phyloP scores from a whole-genome alignment of 192 early-diverging fungal species.

The Physocladia obscura region DNA sequence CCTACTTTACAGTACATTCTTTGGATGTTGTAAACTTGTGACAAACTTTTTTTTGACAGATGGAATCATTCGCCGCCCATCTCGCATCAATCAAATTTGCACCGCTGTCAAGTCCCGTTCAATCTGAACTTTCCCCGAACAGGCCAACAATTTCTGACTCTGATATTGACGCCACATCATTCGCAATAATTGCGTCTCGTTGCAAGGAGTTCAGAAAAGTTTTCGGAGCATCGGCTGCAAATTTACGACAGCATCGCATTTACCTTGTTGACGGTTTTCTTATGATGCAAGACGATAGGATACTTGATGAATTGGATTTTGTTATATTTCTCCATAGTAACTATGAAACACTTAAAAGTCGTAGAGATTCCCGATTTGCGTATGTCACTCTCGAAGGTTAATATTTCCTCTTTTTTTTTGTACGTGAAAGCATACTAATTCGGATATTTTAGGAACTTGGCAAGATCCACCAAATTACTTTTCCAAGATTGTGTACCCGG shows the following conservation, averaged over 20 bases:
- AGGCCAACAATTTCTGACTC: neutral
- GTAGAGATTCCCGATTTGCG: conserved; percentile 62
- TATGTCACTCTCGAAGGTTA: conserved; percentile 79
- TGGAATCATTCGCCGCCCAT: conserved; percentile 1
- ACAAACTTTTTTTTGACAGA: neutral
- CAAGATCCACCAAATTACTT: conserved; percentile 9
- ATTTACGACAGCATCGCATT: neutral
- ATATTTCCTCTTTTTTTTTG: neutral
- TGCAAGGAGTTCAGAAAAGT: neutral
- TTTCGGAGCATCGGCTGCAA: neutral
- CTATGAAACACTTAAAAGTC: conserved; percentile 58
- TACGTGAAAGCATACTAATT: neutral
- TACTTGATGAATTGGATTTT: conserved; percentile 47
- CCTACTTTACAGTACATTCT: neutral
- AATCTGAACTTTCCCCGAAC: conserved; percentile 9
- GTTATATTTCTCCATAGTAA: conserved; percentile 61
- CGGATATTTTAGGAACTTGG: neutral
- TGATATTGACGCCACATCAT: neutral
- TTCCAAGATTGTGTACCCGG: neutral
- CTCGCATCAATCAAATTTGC: neutral
- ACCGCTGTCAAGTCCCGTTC: neutral
- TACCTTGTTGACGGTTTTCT: conserved; percentile 80
- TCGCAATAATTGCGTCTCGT: neutral
- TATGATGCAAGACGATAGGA: conserved; percentile 57
- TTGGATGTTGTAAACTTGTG: neutral